Conservation (phyloP, 2,329 filamentous ascomycete species). For the Aspergillus awamori region DNA sequence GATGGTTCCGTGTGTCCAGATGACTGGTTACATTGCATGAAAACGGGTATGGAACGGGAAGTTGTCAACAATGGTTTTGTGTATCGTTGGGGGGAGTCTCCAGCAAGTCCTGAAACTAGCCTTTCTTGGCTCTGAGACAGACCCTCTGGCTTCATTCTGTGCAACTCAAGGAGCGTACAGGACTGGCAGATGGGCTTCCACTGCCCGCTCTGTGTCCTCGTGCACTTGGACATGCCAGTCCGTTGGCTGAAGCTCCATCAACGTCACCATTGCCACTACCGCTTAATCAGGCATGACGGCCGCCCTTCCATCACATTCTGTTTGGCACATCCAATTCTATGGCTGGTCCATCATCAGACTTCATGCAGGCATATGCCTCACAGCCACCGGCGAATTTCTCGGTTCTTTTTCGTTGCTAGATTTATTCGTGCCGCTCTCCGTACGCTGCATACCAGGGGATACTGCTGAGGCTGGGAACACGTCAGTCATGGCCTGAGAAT, state of each 20-base stretch:
- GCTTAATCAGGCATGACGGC: constrained; percentile 8
- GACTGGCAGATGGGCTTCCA: constrained; percentile 1
- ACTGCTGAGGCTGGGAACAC: neutral
- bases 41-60: constrained; percentile 10
- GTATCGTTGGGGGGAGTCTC: constrained; percentile 3
- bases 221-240: neutral
- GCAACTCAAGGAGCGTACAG: neutral
- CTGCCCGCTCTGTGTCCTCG: neutral
- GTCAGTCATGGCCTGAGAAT: neutral
- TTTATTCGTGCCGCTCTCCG: constrained; percentile 1
- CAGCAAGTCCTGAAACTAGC: constrained; percentile 1
- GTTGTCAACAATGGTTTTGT: constrained; percentile 10
- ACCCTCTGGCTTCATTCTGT: neutral
- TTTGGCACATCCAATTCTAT: neutral
- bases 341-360: constrained; percentile 1
- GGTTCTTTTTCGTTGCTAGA: neutral
- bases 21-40: constrained; percentile 26
- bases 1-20: constrained; percentile 13
- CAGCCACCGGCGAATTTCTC: constrained; percentile 2
- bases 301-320: neutral
- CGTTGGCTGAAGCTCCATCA: neutral
- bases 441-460: neutral
- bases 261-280: neutral
- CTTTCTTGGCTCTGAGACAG: neutral
- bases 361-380: constrained; percentile 3